Base-by-base conservation (phyloP, 1,284 basidiomycete species). In the Pseudozyma pruni region DNA sequence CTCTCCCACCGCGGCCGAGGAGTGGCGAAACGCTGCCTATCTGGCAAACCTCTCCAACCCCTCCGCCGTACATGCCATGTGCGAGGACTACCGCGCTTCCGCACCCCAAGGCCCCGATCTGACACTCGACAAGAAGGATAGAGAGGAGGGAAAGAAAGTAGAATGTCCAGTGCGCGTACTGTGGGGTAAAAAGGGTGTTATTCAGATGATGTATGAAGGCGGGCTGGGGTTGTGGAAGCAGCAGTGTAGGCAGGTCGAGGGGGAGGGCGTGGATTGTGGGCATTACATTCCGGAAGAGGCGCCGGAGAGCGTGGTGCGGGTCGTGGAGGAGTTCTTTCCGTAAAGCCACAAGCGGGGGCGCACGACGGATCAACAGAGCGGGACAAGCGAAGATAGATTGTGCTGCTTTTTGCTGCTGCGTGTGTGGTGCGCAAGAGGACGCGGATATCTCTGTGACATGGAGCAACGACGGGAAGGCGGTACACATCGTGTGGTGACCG, bases 61-160 rank as follows among this genome's bases (percentile, higher is more conserved):
- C 22, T 33, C 29, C 33, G 45, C 17, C 6, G 35, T 60, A 22
- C 22, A 37, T 1, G 74, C 78, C 14, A 74, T 61, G 50, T 84
- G 83, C 60, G 83, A 84, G 68, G 83, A 84, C 63, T 84, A 84
- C 58, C 78, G 83, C 3, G 83, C 83, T 0, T 78, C 83, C 10
- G 78, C 79, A 9, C 78, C 77, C 8, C n/a, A 19, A n/a, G 73
- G 66, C 6, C 78, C 81, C 22, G 84, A 84, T 45, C 73, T 83
- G 3, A 66, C 74, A 3, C 80, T 83, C 20, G 84, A 84, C 50
- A 62, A 75, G 16, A 45, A 47, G n/a, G 76, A 80, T 40, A 67
- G 70, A 2, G 44, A 62, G 14, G 43, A 57, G 0, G 82, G 80
- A 4, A 56, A 71, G 2, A 83, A 80, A 53, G 50, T 84, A 10